Percentiles rank a stretch among this genome's conserved stretches.
phyloP scores from a whole-genome alignment of 306 rosid genomes.

The Oxytropis ochrocephala region DNA sequence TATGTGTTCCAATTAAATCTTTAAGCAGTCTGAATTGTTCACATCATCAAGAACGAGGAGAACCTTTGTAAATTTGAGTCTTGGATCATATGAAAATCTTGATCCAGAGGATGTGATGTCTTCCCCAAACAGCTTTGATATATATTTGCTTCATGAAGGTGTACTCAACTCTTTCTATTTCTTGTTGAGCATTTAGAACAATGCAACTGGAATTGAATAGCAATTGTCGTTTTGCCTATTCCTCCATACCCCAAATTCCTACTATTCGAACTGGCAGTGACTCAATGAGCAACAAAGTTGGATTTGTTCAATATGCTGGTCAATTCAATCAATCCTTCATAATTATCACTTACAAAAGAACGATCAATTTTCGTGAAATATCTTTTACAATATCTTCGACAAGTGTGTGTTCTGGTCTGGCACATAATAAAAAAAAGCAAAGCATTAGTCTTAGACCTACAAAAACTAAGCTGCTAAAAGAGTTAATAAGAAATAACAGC shows the following conservation, averaged over 20 bases:
- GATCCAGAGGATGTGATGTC: neutral
- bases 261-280: neutral
- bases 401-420: neutral
- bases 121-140: neutral
- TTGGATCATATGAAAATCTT: neutral
- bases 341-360: no score
- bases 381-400: neutral
- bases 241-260: conserved; percentile 22
- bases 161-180: neutral
- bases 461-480: no score
- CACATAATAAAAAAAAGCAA: no score
- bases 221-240: neutral
- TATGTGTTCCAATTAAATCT: neutral
- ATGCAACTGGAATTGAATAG: neutral
- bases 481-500: no score
- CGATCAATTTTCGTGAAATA: no score
- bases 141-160: neutral
- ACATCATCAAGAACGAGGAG: conserved; percentile 10
- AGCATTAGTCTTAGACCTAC: no score
- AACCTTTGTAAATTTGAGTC: neutral
- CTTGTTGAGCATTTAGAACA: neutral
- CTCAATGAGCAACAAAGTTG: neutral
- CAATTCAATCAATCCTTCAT: conserved; percentile 3
- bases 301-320: no score
- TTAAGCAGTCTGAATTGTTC: neutral